A percentile compares a stretch with the other conserved stretches of the same genome.
phyloP scores from a whole-genome alignment of 163 green algal species.

The Chlamydomonas reinhardtii region DNA sequence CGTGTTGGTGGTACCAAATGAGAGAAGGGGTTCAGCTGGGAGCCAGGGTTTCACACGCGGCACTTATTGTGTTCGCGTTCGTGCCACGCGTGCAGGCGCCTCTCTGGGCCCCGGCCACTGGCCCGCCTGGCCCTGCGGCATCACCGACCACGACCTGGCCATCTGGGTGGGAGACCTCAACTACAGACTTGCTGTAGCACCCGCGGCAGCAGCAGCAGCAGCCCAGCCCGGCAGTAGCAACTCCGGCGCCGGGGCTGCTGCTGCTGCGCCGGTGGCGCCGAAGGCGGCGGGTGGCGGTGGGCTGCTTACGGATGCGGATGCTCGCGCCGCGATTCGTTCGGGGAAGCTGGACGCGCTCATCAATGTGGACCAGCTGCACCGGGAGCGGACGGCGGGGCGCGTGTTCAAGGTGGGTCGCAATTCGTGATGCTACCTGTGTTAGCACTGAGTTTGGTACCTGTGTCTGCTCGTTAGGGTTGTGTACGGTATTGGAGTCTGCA shows the following conservation, averaged over 20 bases:
- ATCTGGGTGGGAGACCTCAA: conserved; percentile 93
- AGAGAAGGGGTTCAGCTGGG: too few relatives aligned
- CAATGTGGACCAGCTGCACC: conserved; percentile 76
- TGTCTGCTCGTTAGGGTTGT: too few relatives aligned
- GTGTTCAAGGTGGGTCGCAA: conserved; percentile 63
- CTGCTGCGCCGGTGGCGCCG: neutral
- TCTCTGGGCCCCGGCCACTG: conserved; percentile 65
- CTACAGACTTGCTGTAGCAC: conserved; percentile 74
- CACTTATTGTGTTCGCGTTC: too few relatives aligned
- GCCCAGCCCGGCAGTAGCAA: neutral
- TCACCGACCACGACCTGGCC: conserved; percentile 68
- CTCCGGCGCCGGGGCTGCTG: neutral
- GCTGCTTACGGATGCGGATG: conserved; percentile 51
- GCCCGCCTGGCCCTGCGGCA: conserved; percentile 32
- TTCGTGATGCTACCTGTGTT: too few relatives aligned
- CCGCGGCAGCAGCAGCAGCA: neutral
- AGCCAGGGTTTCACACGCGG: too few relatives aligned
- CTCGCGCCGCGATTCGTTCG: conserved; percentile 50
- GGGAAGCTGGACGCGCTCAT: conserved; percentile 62
- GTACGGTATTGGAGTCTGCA: too few relatives aligned
- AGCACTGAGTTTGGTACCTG: too few relatives aligned
- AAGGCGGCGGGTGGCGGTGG: neutral
- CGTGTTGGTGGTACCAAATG: too few relatives aligned
- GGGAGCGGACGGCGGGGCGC: conserved; percentile 64
- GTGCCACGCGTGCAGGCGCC: neutral